Evolutionary conservation across 2,329 filamentous ascomycete genomes (phyloP), one percentile per base, ranked within the genome.

Genomic region (Cercospora canescens): DNA sequence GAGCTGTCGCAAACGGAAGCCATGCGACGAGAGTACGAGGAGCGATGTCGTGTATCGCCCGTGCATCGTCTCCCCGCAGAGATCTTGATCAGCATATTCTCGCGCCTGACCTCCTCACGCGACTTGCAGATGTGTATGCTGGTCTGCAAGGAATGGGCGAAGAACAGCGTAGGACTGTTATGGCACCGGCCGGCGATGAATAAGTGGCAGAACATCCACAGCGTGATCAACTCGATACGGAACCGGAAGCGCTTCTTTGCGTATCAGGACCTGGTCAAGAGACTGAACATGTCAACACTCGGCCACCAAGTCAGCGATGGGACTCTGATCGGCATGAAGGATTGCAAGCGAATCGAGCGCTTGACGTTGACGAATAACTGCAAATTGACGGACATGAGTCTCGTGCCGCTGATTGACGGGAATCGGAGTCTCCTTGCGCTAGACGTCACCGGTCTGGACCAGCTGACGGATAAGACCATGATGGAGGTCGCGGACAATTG

Each of bases 121-220:
- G 94, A 99, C 75, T 86, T 97, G 72, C 86, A 93, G 71, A 90
- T 89, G 79, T 96, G 92, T 80, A 94, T 98, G 91, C 84, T 95
- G 70, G 94, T 97, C n/a, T 97, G 90, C 75, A 94, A 93, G 79
- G 88, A 90, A 69, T 99, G 95, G 95, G 91, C 95, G 30, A 86
- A 91, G 69, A 97, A 97, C 76, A 90, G 91, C 60, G 95, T 98
- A 71, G 94, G 95, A 69, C 86, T 97, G 70, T 85, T 99, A 24
- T 99, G 95, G 95, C 94, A 97, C 79, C 87, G 95, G 41, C 95
- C 95, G 1, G 89, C 92, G 30, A 98, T 95, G 81, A 93, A 91
- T 74, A 92, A 89, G 73, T 97, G 93, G 91, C 80, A 85, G 12
- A 93, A 93, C 76, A 88, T 97, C 73, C 84, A 88, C 74, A 90